Base-by-base conservation (phyloP, 2,329 filamentous ascomycete genomes). In the Elsinoe ampelina region DNA sequence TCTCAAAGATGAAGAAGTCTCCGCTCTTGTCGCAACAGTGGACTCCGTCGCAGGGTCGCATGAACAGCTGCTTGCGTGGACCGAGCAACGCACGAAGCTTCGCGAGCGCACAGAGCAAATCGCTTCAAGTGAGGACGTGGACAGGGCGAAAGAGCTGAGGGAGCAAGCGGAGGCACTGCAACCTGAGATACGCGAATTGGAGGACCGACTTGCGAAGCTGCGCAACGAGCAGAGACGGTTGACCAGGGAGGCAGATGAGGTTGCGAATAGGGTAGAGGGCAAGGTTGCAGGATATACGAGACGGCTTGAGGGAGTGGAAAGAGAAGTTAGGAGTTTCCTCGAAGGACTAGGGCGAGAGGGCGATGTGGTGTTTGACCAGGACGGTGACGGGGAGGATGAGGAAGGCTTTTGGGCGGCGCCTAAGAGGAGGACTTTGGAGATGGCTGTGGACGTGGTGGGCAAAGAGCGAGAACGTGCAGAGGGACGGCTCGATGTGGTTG, bases 371-470 rank as follows among this genome's bases (percentile, higher is more conserved):
- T 52, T 52, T 39, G 48, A 52, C 38, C 11, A 11, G 15, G 26
- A 39, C 5, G 48, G 10, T 13, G 48, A 36, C 11, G 48, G 38
- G 32, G 48, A 35, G 36, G 38, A 58, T 2, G 56, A 54, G n/a
- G 30, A 45, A 32, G 17, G 30, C 13, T 60, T 64, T 59, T 73
- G 57, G 71, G 58, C 89, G 6, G 79, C 82, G 0, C 77, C 82
- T 0, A 81, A 85, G 62, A 77, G 85, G 15, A 76, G 86, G 47
- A 90, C 86, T 0, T 67, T 84, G 1, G 80, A 81, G 12, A 84
- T 90, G 83, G 86, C 86, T 0, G 80, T 76, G 58, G 78, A 83
- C 12, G 87, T 86, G 77, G 90, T 85, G 82, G 76, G 80, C 55
- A 77, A 78, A 5, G 85, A 90, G 62, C 73, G 84, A 1, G 71